Conservation (phyloP, 169 alveolate genomes). For the Eimeria tenella region DNA sequence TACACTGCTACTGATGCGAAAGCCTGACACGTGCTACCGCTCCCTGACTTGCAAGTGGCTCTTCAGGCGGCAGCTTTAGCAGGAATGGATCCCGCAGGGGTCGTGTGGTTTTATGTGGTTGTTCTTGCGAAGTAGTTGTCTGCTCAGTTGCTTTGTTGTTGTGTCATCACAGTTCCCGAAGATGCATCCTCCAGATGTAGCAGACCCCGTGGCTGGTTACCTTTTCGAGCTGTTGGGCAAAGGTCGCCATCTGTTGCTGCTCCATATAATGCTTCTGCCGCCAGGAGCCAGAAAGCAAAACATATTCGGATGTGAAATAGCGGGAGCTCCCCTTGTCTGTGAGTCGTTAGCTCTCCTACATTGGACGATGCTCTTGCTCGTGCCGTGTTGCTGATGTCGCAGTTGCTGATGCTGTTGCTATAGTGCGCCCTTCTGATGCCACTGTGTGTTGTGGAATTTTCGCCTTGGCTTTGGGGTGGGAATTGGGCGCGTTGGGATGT, state of each 20-base stretch:
- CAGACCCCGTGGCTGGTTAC: conserved; percentile 46
- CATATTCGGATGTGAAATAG: conserved; percentile 70
- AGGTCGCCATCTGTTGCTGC: conserved; percentile 61
- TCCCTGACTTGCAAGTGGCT: neutral
- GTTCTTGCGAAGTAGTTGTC: neutral
- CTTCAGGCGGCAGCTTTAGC: neutral
- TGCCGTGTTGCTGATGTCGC: conserved; percentile 26
- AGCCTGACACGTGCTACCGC: neutral
- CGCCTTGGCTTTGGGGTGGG: too few species aligned
- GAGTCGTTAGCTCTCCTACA: neutral
- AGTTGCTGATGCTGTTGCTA: neutral
- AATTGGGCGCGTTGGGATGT: too few species aligned
- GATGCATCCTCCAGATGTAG: neutral
- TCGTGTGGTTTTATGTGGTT: neutral
- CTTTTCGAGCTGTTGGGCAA: conserved; percentile 64
- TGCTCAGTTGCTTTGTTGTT: neutral
- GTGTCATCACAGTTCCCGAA: neutral
- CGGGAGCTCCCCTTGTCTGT: conserved; percentile 73
- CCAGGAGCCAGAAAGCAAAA: conserved; percentile 50
- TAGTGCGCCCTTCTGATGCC: neutral
- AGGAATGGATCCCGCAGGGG: neutral
- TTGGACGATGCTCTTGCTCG: neutral
- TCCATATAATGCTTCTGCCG: conserved; percentile 64
- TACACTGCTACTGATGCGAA: neutral
- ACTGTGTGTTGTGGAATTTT: neutral